Conservation (phyloP, 2,329 filamentous ascomycete species). For the Cercospora janseana region DNA sequence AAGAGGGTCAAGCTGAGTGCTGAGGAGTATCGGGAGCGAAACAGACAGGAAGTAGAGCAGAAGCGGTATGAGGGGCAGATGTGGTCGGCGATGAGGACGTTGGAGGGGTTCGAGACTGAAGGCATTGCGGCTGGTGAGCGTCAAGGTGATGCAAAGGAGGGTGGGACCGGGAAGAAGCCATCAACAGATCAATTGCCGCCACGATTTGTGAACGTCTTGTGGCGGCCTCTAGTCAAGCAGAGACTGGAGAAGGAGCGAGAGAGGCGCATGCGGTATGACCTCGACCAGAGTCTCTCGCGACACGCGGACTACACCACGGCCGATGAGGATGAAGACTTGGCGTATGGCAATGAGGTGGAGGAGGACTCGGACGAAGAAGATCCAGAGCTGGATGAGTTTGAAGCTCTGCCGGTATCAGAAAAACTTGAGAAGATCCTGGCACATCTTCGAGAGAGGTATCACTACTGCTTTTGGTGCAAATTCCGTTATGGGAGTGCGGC, state of each 20-base stretch:
- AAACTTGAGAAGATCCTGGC: constrained; percentile 64
- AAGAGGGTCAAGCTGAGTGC: constrained; percentile 66
- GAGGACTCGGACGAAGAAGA: constrained; percentile 78
- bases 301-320: constrained; percentile 67
- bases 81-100: constrained; percentile 75
- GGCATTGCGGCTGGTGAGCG: constrained; percentile 24
- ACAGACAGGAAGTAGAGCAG: constrained; percentile 68
- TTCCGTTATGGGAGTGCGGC: constrained; percentile 67
- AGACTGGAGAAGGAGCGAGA: constrained; percentile 70
- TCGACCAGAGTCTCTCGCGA: constrained; percentile 62
- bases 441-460: constrained; percentile 67
- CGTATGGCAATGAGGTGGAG: constrained; percentile 62
- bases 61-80: constrained; percentile 67
- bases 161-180: neutral
- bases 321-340: constrained; percentile 68
- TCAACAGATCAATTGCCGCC: constrained; percentile 19
- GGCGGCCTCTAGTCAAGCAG: constrained; percentile 69
- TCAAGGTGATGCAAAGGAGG: constrained; percentile 18
- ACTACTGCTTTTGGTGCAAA: constrained; percentile 98
- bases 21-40: constrained; percentile 69
- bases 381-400: constrained; percentile 74
- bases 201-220: constrained; percentile 70
- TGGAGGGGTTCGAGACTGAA: constrained; percentile 71
- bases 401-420: constrained; percentile 65
- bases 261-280: constrained; percentile 60